These are phyloP conservation scores for Agaricales sp. DNA, from an alignment of 1,284 basidiomycete genomes.

Conservation along the genomic window DNA sequence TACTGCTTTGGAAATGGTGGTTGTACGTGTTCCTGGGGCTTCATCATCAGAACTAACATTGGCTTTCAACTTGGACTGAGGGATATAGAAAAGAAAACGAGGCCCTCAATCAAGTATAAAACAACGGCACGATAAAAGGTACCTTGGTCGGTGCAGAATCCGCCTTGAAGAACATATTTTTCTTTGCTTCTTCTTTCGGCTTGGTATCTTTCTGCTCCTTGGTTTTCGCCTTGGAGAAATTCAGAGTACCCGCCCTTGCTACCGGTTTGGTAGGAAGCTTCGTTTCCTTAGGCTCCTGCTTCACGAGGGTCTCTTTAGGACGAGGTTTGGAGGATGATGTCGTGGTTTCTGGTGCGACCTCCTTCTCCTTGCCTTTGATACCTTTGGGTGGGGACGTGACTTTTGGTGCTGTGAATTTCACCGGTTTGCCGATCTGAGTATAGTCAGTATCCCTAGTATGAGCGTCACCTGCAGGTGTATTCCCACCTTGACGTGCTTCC, in stretches of 20 bases:
- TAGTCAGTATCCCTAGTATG: too few species aligned
- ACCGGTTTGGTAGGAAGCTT: conserved; percentile 20
- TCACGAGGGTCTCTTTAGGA: background rate
- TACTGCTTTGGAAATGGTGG: background rate
- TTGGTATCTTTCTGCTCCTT: conserved; percentile 24
- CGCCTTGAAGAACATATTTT: background rate
- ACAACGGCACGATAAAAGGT: conserved; percentile 8
- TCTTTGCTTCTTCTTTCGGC: conserved; percentile 11
- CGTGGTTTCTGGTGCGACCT: background rate
- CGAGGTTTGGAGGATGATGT: conserved; percentile 8
- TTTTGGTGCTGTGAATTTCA: conserved; percentile 11
- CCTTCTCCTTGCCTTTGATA: conserved; percentile 16
- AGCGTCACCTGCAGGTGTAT: conserved; percentile 13
- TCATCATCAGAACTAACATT: background rate
- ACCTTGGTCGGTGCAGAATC: conserved; percentile 6
- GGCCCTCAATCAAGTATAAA: conserved; percentile 9
- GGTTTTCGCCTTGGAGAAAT: conserved; percentile 54
- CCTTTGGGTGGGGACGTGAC: conserved; percentile 11
- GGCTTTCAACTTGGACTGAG: background rate
- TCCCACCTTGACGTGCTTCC: conserved; percentile 30
- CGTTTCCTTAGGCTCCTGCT: conserved; percentile 8
- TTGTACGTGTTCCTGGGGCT: background rate
- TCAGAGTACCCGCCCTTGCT: conserved; percentile 43
- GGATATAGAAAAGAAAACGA: conserved; percentile 1
- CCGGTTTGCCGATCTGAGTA: conserved; percentile 6